A percentile compares a stretch with the other conserved stretches of the same genome.
These are phyloP conservation scores for Darksidea phi DNA, from an alignment of 495 filamentous ascomycete species.

Conservation along the genomic window DNA sequence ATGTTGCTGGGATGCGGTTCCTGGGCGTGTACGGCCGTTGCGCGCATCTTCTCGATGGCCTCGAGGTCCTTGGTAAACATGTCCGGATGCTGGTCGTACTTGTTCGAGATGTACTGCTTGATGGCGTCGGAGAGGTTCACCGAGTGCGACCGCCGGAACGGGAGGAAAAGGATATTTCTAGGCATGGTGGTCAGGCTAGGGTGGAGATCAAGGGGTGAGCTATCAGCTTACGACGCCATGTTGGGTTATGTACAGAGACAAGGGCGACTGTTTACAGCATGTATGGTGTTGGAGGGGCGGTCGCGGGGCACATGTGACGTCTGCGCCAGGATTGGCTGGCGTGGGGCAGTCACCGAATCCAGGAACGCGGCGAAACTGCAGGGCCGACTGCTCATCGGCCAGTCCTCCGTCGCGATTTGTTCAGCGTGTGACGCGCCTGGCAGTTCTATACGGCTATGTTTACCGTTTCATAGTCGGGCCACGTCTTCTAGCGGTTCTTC, in stretches of 20 bases:
- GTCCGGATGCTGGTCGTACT: conserved; percentile 98
- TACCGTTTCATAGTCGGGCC: too few species aligned
- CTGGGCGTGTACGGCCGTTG: conserved; percentile 78
- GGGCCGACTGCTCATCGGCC: too few species aligned
- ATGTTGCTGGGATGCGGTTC: conserved; percentile 90
- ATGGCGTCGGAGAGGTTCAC: conserved; percentile 78
- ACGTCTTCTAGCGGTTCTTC: too few species aligned
- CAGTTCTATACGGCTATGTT: too few species aligned
- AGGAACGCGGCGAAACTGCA: too few species aligned
- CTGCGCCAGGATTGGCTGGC: background rate
- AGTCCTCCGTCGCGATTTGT: too few species aligned
- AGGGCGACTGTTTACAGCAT: conserved; percentile 9
- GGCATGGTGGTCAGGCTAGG: conserved; percentile 21
- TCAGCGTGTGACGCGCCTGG: too few species aligned
- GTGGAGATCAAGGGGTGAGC: background rate
- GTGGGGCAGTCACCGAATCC: too few species aligned
- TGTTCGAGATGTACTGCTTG: conserved; percentile 93
- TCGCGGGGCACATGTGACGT: background rate
- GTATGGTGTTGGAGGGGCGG: background rate
- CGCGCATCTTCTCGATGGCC: conserved; percentile 76
- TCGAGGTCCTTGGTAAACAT: conserved; percentile 93
- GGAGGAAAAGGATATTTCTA: conserved; percentile 59
- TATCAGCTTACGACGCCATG: conserved; percentile 36
- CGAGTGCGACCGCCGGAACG: conserved; percentile 80
- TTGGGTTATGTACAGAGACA: background rate